Evolutionary conservation across 2,329 filamentous ascomycete species (phyloP), one percentile per base, ranked within the genome.

Genomic region (Acephala macrosclerotiorum): DNA sequence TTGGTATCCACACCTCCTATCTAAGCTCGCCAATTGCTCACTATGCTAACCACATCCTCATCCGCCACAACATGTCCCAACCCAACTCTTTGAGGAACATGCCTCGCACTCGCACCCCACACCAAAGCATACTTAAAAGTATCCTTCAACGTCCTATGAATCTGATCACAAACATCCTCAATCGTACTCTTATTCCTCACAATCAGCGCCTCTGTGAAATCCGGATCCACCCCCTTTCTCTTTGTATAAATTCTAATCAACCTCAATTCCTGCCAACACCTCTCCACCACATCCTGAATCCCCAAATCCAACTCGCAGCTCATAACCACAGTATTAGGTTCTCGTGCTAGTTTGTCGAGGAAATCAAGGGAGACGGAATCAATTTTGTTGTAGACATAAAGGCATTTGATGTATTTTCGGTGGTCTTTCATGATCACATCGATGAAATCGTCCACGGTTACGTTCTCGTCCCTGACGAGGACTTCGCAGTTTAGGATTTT

Each of bases 361-460:
- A 96, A 97, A 77, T 97, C 94, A 71, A 99, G 87, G 49, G 91
- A 95, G 67, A 99, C 92, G 78, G 89, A 91, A 82, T 99, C 96
- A 81, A 99, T 97, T 82, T 99, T 99, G 90, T 99, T 99, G 89
- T 99, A 99, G 36, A 98, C 95, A 81, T 99, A 99, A 36, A 99
- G 85, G 76, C 93, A 90, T 78, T 74, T 88, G 83, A 99, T 97
- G 84, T 99, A 99, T 80, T 97, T 99, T 76, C 96, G 86, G 83
- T 99, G 96, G 77, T 97, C 93, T 80, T 96, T 97, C 95, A 98
- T 98, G 80, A 99, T 97, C 68, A 97, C 94, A 79, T 99, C 96
- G 81, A 99, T 99, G 79, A 99, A 92, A 80, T 99, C 95, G 81
- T 99, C 96, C 40, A 99, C 94, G 0, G 96, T 98, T 47, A 91